Base-by-base conservation (phyloP, 805 yeast genomes). In the Torulaspora quercuum region DNA sequence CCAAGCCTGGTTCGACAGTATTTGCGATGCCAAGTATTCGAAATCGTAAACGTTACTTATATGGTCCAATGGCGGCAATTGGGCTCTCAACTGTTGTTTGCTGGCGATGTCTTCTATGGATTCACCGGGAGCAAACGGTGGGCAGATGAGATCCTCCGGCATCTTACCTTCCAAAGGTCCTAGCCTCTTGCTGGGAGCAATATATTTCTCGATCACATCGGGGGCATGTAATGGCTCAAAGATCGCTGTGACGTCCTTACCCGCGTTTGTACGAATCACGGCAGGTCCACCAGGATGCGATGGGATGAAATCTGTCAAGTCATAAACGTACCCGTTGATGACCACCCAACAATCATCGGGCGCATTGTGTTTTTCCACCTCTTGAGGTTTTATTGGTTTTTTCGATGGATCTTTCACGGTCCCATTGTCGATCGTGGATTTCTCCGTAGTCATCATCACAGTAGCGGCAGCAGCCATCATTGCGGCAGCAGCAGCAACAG, bases 151-250 rank as follows among this genome's bases (percentile, higher is more conserved):
- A 15, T 51, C 50, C 1, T 44, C 47, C 1, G 61, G 64, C 59
- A 58, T 53, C 12, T 47, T 29, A n/a, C 61, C 64, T 14, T 62
- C 50, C 23, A 78, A 61, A 7, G 67, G 67, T 6, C 92, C 94
- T 24, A 85, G 60, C 49, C 78, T 78, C 53, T 80, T 79, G 18
- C 76, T 76, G 17, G 56, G 57, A 11, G 78, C 73, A 22, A 83
- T 64, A 55, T 69, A 76, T 50, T 77, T 76, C 24, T 75, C 78
- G 36, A 90, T 69, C 5, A 86, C 82, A 50, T 88, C 95, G n/a
- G 81, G 75, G 0, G 97, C 92, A 61, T 90, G 98, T 42, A 90
- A 72, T 12, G 95, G 95, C 41, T 82, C 85, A 55, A 87, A 90
- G 7, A 85, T 77, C 50, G 81, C 79, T 6, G 92, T 81, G 7